These are phyloP conservation scores for Vitis hybrid DNA, from an alignment of 177 flowering plant genomes.

Conservation along the genomic window DNA sequence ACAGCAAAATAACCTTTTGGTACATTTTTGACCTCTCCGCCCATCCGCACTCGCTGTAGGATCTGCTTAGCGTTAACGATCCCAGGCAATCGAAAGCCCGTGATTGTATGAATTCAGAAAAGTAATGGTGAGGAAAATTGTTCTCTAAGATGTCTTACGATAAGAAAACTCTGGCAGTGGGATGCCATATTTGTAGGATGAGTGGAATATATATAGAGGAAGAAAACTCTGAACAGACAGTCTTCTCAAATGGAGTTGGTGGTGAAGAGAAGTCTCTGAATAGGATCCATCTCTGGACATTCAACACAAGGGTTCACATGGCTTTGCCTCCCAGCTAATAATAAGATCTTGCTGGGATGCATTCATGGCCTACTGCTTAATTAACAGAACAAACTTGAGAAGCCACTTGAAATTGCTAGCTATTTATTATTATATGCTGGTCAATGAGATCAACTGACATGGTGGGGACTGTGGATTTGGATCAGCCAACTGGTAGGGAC, in stretches of 20 bases:
- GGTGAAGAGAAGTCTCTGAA: conserved; percentile 2
- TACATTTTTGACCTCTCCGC: not conserved
- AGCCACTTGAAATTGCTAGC: no score
- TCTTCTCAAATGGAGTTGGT: not conserved
- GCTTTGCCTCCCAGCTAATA: no score
- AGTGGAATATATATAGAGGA: not conserved
- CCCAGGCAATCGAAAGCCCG: no score
- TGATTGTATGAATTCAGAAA: not conserved
- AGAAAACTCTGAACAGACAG: not conserved
- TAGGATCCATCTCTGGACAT: not conserved
- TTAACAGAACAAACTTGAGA: no score
- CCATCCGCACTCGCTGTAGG: no score
- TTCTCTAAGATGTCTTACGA: not conserved
- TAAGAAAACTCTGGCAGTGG: not conserved
- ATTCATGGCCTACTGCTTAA: no score
- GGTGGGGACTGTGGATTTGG: no score
- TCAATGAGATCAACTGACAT: no score
- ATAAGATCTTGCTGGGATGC: no score
- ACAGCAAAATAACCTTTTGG: conserved; percentile 9
- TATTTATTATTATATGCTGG: no score
- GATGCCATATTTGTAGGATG: not conserved
- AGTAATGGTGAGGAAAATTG: not conserved
- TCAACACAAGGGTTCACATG: not conserved
- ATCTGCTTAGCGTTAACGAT: no score
- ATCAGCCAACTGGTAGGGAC: no score